Evolutionary conservation across 2,329 filamentous ascomycete genomes (phyloP), one percentile per base, ranked within the genome.

Genomic region (Claviceps africana): DNA sequence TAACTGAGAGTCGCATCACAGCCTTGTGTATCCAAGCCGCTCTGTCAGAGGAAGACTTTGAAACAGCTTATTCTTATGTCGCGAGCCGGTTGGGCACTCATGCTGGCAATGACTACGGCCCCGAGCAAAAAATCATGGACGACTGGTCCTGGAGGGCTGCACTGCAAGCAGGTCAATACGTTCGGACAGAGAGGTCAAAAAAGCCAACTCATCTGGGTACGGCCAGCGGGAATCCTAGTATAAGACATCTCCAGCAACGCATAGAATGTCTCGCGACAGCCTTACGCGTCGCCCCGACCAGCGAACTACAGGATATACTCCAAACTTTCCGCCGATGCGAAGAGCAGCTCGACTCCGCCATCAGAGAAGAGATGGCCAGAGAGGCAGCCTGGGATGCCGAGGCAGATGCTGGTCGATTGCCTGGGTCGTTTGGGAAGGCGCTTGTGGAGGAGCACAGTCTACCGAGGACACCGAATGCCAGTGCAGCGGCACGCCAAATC

Each of bases 51-150:
- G 82, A 89, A 56, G 88, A 82, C 62, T 93, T 93, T 55, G 88
- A 94, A 63, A 93, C 87, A 0, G 87, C 87, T 11, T 93, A 91
- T 64, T 90, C 86, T 0, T 91, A 87, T 61, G 83, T 90, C 1
- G 78, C 88, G 47, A 88, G 82, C 61, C 79, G 84, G 22, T 72
- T 93, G 0, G 72, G 74, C 8, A 54, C 61, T 10, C 55, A 60
- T 51, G 54, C 4, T 21, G 48, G 42, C 17, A 33, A 39, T n/a
- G 22, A 19, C 33, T 47, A 13, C n/a, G 47, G 28, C 15, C 6
- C n/a, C 17, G 17, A n/a, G 25, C 37, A 40, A 11, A 21, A 17
- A n/a, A 47, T 22, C 57, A 56, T 67, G 15, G 84, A 88, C 58
- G 76, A 85, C 53, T 83, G 85, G 66, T 85, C 85, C 1, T 93